Conservation (phyloP, 768 basidiomycete genomes). For the Chlorophyllum brunneum region DNA sequence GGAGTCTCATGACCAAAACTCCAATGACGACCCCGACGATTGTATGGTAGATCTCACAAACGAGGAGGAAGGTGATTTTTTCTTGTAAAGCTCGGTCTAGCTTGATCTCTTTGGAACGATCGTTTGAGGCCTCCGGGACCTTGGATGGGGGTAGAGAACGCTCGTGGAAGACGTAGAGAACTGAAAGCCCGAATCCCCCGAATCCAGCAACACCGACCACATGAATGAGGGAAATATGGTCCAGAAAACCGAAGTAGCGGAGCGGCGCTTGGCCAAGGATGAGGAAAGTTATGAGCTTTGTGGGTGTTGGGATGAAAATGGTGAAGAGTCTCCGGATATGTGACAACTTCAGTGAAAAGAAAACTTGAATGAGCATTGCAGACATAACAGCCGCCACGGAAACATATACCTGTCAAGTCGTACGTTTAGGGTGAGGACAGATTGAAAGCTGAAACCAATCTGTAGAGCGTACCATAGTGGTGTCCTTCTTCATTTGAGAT, state of each 20-base stretch:
- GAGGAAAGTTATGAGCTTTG: constrained; percentile 5
- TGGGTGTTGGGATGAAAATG: not conserved
- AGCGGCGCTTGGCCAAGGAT: constrained; percentile 2
- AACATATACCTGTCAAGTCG: not conserved
- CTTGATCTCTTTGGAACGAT: not conserved
- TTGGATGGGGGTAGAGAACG: not conserved
- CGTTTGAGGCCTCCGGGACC: not conserved
- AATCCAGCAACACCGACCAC: constrained; percentile 3
- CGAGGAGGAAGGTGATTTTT: constrained; percentile 1
- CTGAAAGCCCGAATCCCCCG: constrained; percentile 4
- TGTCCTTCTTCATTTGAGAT: not conserved
- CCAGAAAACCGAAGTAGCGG: constrained; percentile 2
- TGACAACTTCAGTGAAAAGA: not conserved
- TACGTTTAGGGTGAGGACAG: not conserved
- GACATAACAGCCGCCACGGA: not conserved
- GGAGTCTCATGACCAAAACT: constrained; percentile 1
- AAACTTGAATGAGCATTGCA: not conserved
- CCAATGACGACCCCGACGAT: constrained; percentile 4
- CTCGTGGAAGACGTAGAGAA: not conserved
- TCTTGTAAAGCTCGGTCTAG: constrained; percentile 7
- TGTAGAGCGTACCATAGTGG: too few species aligned
- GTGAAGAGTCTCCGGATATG: not conserved
- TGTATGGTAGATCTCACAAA: constrained; percentile 11
- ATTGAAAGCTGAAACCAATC: not conserved
- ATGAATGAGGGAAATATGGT: not conserved